phyloP scores from a whole-genome alignment of 306 rosid genomes.

The Adenanthera pavonina region DNA sequence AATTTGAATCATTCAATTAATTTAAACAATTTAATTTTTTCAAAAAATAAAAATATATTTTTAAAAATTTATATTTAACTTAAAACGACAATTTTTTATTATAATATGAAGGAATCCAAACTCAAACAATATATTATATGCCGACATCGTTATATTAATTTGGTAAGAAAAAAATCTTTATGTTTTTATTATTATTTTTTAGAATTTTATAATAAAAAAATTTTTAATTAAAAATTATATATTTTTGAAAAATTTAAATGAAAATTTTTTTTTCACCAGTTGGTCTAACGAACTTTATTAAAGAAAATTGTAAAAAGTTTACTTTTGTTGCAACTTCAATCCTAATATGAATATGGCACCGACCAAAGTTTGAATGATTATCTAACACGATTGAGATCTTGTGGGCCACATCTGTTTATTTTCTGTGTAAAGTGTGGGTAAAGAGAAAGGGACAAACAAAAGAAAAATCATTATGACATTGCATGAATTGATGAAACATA shows the following conservation, averaged over 20 bases:
- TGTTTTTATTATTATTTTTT: no score
- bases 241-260: not conserved
- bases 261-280: not conserved
- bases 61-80: no score
- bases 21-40: not conserved
- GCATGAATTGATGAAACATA: not conserved
- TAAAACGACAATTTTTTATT: no score
- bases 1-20: not conserved
- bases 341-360: not conserved
- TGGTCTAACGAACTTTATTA: not conserved
- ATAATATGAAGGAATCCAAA: no score
- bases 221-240: no score
- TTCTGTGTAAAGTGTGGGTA: not conserved
- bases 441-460: not conserved
- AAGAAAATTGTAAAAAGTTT: not conserved
- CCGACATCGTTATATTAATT: no score
- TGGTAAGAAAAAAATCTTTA: no score
- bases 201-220: no score
- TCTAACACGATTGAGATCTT: not conserved
- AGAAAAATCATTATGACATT: not conserved
- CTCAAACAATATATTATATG: no score
- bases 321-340: not conserved
- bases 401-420: not conserved
- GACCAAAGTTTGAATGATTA: not conserved
- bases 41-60: no score